Evolutionary conservation across 2,329 filamentous ascomycete genomes (phyloP).

Genomic region (Lachnellula arida): DNA sequence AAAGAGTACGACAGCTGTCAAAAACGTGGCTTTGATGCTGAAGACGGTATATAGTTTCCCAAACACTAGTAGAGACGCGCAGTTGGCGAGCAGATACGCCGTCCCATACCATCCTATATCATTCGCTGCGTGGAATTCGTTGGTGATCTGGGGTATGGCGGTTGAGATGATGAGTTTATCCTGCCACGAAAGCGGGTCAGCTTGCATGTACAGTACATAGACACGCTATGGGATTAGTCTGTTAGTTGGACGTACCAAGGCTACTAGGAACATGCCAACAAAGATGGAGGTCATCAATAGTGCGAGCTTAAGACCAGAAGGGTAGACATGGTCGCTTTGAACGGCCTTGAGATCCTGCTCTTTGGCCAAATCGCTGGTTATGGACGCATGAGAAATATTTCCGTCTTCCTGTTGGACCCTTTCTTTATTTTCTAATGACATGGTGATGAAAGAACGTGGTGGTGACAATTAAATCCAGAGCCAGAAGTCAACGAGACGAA

Average conservation of each 20-base stretch:
- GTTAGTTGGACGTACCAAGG: conserved; percentile 5
- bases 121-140: conserved; percentile 43
- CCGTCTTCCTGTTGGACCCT: no score
- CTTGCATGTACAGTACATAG: not conserved
- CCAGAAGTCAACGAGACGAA: no score
- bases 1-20: conserved; percentile 20
- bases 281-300: conserved; percentile 11
- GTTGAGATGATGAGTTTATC: conserved; percentile 12
- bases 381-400: no score
- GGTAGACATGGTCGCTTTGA: conserved; percentile 6
- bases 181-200: not conserved
- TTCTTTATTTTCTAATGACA: no score
- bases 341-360: not conserved
- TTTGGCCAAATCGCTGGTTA: not conserved
- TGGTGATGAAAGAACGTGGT: no score
- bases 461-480: no score
- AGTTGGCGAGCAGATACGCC: conserved; percentile 46
- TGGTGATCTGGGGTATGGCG: conserved; percentile 46
- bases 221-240: not conserved
- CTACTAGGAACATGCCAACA: conserved; percentile 10
- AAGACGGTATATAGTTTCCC: conserved; percentile 47
- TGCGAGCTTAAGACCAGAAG: conserved; percentile 9
- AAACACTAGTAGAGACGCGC: conserved; percentile 46
- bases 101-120: conserved; percentile 55
- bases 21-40: conserved; percentile 30